Conservation (phyloP, 768 basidiomycete genomes). For the Amanita jacksonii region DNA sequence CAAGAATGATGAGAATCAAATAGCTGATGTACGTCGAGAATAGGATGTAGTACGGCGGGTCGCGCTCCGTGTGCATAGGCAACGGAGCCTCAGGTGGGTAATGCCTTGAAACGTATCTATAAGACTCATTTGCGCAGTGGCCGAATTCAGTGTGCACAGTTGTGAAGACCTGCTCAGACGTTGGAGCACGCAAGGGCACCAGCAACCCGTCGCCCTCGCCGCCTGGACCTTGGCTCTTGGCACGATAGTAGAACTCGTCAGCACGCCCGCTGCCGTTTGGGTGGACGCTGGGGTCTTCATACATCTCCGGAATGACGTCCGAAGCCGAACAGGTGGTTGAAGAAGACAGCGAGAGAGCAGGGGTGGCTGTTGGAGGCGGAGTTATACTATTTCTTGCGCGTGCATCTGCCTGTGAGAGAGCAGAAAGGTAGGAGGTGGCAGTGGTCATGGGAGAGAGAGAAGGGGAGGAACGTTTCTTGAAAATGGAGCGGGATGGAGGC, state of each 20-base stretch:
- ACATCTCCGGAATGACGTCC: constrained; percentile 52
- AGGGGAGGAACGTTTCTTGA: constrained; percentile 42
- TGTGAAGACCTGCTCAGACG: constrained; percentile 68
- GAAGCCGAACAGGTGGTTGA: constrained; percentile 61
- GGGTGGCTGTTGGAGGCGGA: constrained; percentile 50
- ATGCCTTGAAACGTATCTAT: constrained; percentile 61
- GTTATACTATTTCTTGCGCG: constrained; percentile 39
- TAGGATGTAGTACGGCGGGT: constrained; percentile 90
- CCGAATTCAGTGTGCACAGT: constrained; percentile 90
- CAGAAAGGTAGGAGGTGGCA: constrained; percentile 35
- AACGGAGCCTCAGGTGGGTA: constrained; percentile 35
- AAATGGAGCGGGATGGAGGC: constrained; percentile 43
- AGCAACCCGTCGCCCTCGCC: constrained; percentile 41
- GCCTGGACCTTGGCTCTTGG: not conserved
- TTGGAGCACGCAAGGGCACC: constrained; percentile 59
- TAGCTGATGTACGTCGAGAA: constrained; percentile 91
- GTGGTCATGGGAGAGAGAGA: constrained; percentile 23
- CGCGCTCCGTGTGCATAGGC: constrained; percentile 53
- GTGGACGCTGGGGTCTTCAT: constrained; percentile 26
- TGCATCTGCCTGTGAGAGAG: constrained; percentile 48
- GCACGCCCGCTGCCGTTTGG: not conserved
- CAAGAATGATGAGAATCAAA: constrained; percentile 83
- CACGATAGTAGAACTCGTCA: constrained; percentile 6
- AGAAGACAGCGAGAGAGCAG: constrained; percentile 66
- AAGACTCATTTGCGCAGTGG: constrained; percentile 72